A percentile compares a stretch with the other conserved stretches of the same genome.
phyloP scores from a whole-genome alignment of 257 asterid genomes.

The Osmanthus fragrans region DNA sequence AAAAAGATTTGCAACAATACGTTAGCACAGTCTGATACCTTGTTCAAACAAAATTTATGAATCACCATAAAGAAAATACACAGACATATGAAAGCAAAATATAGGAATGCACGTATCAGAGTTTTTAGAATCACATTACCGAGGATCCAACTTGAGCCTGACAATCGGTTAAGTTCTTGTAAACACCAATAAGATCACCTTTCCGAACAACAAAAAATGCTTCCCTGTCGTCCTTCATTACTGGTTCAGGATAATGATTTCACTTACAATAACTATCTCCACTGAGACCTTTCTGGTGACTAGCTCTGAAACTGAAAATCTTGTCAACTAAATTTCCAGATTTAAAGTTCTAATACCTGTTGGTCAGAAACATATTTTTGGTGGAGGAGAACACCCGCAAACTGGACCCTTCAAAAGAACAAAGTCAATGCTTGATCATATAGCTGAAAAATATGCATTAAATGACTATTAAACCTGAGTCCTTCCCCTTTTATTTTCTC shows the following conservation, averaged over 20 bases:
- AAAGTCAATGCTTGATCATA: constrained; percentile 42
- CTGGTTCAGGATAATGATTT: constrained; percentile 37
- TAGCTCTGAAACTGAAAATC: constrained; percentile 46
- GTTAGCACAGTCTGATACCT: background rate
- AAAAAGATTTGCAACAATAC: background rate
- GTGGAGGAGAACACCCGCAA: constrained; percentile 37
- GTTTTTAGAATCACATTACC: constrained; percentile 46
- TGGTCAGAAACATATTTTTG: constrained; percentile 37
- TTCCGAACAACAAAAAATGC: constrained; percentile 93
- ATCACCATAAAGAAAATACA: background rate
- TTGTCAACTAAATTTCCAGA: constrained; percentile 33
- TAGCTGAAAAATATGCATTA: constrained; percentile 50
- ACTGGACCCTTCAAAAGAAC: constrained; percentile 36
- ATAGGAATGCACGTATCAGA: constrained; percentile 19
- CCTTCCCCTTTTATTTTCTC: constrained; percentile 32
- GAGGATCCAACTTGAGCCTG: constrained; percentile 97
- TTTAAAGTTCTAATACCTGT: constrained; percentile 45
- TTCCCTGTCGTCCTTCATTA: constrained; percentile 87
- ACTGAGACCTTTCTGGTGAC: constrained; percentile 47
- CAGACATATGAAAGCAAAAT: background rate
- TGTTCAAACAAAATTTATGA: constrained; percentile 4
- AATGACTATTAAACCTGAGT: constrained; percentile 65
- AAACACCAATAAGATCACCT: constrained; percentile 86
- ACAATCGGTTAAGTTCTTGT: constrained; percentile 89
- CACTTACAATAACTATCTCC: constrained; percentile 39